Conservation (phyloP, 2,329 filamentous ascomycete species). For the Nannizzia gypsea region DNA sequence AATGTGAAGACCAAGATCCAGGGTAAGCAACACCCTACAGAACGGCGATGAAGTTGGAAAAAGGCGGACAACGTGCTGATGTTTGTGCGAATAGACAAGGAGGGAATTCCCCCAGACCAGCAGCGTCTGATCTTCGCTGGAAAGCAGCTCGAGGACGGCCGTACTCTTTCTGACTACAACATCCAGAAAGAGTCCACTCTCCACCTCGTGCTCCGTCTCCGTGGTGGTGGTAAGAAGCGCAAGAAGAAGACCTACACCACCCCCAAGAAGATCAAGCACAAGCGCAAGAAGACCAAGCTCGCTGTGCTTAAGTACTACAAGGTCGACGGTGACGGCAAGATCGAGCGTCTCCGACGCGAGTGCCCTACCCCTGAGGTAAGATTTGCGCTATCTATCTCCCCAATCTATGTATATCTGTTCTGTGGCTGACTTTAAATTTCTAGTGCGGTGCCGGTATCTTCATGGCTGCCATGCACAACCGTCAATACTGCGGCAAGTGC, state of each 20-base stretch:
- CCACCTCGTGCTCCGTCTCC: slow-evolving; percentile 92
- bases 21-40: slow-evolving; percentile 35
- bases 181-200: slow-evolving; percentile 99
- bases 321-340: slow-evolving; percentile 99
- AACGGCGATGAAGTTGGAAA: background rate
- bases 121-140: slow-evolving; percentile 99
- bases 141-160: slow-evolving; percentile 99
- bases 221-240: slow-evolving; percentile 98
- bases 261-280: slow-evolving; percentile 99
- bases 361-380: slow-evolving; percentile 83
- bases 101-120: slow-evolving; percentile 97
- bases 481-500: slow-evolving; percentile 82
- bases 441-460: slow-evolving; percentile 99
- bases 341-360: slow-evolving; percentile 96
- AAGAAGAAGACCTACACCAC: slow-evolving; percentile 99
- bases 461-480: slow-evolving; percentile 99
- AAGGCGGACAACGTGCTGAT: background rate
- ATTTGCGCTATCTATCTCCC: slow-evolving; percentile 16
- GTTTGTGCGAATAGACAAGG: slow-evolving; percentile 70
- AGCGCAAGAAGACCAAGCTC: slow-evolving; percentile 99
- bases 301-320: slow-evolving; percentile 99
- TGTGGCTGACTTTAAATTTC: background rate
- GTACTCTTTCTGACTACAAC: slow-evolving; percentile 99
- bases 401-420: too few species aligned
- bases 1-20: slow-evolving; percentile 99